Base-by-base conservation (phyloP, 345 rosid genomes). In the Aquilaria yunnanensis region DNA sequence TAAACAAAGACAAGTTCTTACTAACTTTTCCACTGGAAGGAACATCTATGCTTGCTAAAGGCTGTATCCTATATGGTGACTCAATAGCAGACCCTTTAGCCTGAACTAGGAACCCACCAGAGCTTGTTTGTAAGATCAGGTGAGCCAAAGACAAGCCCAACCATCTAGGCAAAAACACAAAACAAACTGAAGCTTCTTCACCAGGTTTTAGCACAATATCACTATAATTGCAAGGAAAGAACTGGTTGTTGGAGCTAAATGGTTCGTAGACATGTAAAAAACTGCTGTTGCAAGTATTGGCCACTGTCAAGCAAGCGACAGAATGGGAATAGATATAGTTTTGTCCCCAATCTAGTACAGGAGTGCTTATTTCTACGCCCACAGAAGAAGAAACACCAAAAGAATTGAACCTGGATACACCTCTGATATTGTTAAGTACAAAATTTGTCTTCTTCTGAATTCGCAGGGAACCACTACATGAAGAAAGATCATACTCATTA, bases 51-150 rank as follows among this genome's bases (percentile, higher is more conserved):
- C 70, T 70, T 49, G 69, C 23, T 56, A 80, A 61, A 58, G 85
- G 81, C 69, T 66, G 72, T 69, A 81, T 72, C 66, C 68, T 81
- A 68, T 79, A 81, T 6, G 86, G 90, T 10, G 88, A 83, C 70
- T 83, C 80, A 14, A 73, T 33, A 14, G 80, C 87, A 51, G 64
- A 78, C 37, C 95, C 95, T 72, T 79, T 88, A 16, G 76, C 87
- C 59, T 80, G 76, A 56, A 88, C 80, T 60, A 88, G 62, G 66
- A 83, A 87, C 41, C 90, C 90, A 65, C 90, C 95, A n/a, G 61
- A 76, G 70, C 77, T 83, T 64, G 90, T 85, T 66, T 87, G 87
- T 77, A 87, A 68, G 60, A 84, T 72, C 64, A 87, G 66, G 52
- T 69, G 85, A 60, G 78, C 81, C 32, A 82, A 74, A 50, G 88